A percentile compares a stretch with the other conserved stretches of the same genome.
These are phyloP conservation scores for Aspergillus sp. DNA, from an alignment of 2,329 filamentous ascomycete genomes.

Conservation along the genomic window DNA sequence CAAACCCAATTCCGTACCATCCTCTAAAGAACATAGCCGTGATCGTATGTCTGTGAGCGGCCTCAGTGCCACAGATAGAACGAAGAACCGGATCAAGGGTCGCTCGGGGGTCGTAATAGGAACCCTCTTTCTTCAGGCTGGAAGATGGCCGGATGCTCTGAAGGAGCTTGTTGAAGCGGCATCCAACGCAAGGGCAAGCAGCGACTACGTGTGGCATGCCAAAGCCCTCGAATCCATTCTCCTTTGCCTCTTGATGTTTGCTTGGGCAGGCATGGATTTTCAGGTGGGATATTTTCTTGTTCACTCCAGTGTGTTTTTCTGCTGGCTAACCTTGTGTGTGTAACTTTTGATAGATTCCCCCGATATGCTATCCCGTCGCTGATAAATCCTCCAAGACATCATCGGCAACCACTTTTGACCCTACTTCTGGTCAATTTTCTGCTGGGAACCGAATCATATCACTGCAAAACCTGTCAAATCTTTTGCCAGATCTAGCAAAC, in stretches of 20 bases:
- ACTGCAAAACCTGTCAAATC: constrained; percentile 55
- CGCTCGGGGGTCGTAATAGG: constrained; percentile 80
- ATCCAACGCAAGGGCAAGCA: constrained; percentile 73
- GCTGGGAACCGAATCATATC: constrained; percentile 52
- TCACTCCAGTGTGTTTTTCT: background rate
- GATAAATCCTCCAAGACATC: constrained; percentile 55
- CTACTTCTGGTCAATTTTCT: constrained; percentile 48
- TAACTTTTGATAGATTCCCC: constrained; percentile 52
- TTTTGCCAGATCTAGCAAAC: constrained; percentile 61
- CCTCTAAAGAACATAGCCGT: constrained; percentile 60
- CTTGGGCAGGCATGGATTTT: constrained; percentile 84
- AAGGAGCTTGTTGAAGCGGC: constrained; percentile 82
- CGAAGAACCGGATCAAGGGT: constrained; percentile 78
- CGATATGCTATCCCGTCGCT: constrained; percentile 55
- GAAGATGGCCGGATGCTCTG: constrained; percentile 86
- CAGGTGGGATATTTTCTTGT: constrained; percentile 34
- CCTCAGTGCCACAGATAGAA: constrained; percentile 77
- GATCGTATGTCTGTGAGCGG: constrained; percentile 67
- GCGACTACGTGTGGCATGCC: constrained; percentile 96
- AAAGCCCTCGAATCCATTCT: constrained; percentile 90
- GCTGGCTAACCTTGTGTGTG: constrained; percentile 17
- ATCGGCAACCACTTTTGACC: constrained; percentile 43
- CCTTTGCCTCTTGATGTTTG: constrained; percentile 79
- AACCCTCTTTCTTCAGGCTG: constrained; percentile 84
- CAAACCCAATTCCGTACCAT: constrained; percentile 42